Evolutionary conservation across 2,329 filamentous ascomycete species (phyloP).

Genomic region (Epichloe gansuensis): DNA sequence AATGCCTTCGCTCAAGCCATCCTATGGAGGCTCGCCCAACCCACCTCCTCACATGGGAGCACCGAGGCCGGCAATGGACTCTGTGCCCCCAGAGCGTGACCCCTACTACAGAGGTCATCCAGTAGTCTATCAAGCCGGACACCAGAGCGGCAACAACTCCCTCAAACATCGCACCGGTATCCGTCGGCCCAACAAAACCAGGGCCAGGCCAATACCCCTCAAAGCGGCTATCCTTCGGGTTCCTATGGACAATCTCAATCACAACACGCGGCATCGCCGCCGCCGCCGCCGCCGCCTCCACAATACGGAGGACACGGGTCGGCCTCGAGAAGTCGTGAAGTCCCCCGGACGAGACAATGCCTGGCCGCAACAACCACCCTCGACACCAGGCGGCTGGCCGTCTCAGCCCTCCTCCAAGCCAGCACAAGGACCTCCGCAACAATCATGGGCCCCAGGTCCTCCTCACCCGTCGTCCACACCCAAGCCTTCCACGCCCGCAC

Average conservation of each 20-base stretch:
- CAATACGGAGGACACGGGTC: constrained; percentile 34
- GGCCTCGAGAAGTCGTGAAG: constrained; percentile 31
- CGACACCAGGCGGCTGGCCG: constrained; percentile 16
- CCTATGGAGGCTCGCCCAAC: constrained; percentile 35
- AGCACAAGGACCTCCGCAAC: constrained; percentile 21
- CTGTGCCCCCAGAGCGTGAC: constrained; percentile 29
- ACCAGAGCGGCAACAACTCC: constrained; percentile 29
- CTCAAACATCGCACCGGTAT: constrained; percentile 35
- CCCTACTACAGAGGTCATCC: constrained; percentile 32
- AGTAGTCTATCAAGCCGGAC: constrained; percentile 24
- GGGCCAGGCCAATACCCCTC: constrained; percentile 28
- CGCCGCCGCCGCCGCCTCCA: constrained; percentile 18
- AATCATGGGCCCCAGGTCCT: constrained; percentile 17
- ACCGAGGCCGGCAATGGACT: constrained; percentile 31
- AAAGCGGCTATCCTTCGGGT: constrained; percentile 29
- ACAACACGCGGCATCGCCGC: constrained; percentile 35
- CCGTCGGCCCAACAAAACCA: constrained; percentile 27
- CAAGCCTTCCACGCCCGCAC: constrained; percentile 23
- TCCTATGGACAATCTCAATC: constrained; percentile 27
- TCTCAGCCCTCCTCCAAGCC: constrained; percentile 20
- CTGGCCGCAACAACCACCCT: constrained; percentile 17
- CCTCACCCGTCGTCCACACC: constrained; percentile 18
- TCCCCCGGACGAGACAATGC: constrained; percentile 24
- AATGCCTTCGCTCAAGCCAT: constrained; percentile 45
- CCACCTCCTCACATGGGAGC: constrained; percentile 34